Evolutionary conservation across 768 basidiomycete species (phyloP), one percentile per base, ranked within the genome.

Genomic region (Psilocybe subaeruginosa): DNA sequence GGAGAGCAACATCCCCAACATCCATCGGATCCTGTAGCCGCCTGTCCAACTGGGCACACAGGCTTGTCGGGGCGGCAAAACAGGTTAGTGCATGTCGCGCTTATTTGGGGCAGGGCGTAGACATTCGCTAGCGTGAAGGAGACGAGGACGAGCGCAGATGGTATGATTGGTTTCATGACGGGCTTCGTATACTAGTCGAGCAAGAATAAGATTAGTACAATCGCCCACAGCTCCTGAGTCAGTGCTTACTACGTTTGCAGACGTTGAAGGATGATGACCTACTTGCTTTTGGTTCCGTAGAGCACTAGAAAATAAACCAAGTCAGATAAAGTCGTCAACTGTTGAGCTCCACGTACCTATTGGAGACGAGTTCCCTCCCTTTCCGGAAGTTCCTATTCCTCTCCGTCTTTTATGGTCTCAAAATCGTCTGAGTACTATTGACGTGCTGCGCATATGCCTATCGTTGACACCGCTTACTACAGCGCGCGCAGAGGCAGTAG

Each of bases 1-100:
- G 41, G 47, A 23, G 23, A 2, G 49, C 63, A 64, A 35, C 63
- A 64, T 37, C 63, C 60, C 63, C 59, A 61, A 54, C 60, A 65
- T 8, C 64, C 60, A 35, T 65, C 64, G 11, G n/a, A 4, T 14
- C 56, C 64, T 7, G 30, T 16, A 3, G 63, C 47, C 7, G 16
- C 30, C 30, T 64, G 39, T 6, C 64, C 60, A 8, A 48, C 8
- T 9, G 56, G 51, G 47, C 64, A 64, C 2, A 35, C 39, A 1
- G 59, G 63, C 23, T 58, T 57, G 7, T 49, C 56, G 16, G 37
- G 51, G 7, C 41, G 55, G 51, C 63, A 61, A n/a, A 45, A 16
- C 11, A 30, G 14, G 7, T 56, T 54, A 6, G 41, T 37, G 23
- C 31, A 47, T 11, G 48, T 54, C 52, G 16, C 33, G 31, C 23